Evolutionary conservation across 495 filamentous ascomycete genomes (phyloP).

Genomic region (Bryoglossum gracile): DNA sequence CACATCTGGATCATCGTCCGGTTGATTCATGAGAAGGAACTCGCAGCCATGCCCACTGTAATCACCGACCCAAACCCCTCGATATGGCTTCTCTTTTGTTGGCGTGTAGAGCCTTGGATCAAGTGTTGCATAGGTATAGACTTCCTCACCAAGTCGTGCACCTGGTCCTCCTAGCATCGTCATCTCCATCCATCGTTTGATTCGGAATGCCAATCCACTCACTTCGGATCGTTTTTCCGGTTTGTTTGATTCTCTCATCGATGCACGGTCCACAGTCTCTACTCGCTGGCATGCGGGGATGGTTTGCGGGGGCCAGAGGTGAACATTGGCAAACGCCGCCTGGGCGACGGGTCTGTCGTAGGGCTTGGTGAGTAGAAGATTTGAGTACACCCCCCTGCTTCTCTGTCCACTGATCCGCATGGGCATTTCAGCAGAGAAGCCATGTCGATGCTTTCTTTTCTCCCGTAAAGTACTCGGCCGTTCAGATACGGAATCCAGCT

Average conservation of each 20-base stretch:
- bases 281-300: constrained; percentile 58
- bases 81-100: constrained; percentile 68
- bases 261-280: too few species aligned
- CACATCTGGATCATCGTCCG: constrained; percentile 42
- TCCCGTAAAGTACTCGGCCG: not conserved
- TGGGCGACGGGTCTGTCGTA: constrained; percentile 33
- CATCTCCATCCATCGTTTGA: constrained; percentile 56
- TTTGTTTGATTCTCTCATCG: constrained; percentile 36
- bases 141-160: constrained; percentile 51
- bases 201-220: constrained; percentile 59
- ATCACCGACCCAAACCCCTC: constrained; percentile 89
- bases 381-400: constrained; percentile 31
- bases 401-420: constrained; percentile 40
- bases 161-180: constrained; percentile 16
- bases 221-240: constrained; percentile 41
- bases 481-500: constrained; percentile 32
- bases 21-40: constrained; percentile 73
- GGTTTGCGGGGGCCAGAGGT: constrained; percentile 66
- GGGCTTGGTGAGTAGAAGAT: constrained; percentile 39
- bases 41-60: constrained; percentile 86
- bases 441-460: too few species aligned
- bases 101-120: constrained; percentile 66
- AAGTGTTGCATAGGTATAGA: constrained; percentile 72
- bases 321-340: too few species aligned
- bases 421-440: constrained; percentile 43